Evolutionary conservation across 2,329 filamentous ascomycete genomes (phyloP).

Genomic region (Chaetomiaceae sp.): DNA sequence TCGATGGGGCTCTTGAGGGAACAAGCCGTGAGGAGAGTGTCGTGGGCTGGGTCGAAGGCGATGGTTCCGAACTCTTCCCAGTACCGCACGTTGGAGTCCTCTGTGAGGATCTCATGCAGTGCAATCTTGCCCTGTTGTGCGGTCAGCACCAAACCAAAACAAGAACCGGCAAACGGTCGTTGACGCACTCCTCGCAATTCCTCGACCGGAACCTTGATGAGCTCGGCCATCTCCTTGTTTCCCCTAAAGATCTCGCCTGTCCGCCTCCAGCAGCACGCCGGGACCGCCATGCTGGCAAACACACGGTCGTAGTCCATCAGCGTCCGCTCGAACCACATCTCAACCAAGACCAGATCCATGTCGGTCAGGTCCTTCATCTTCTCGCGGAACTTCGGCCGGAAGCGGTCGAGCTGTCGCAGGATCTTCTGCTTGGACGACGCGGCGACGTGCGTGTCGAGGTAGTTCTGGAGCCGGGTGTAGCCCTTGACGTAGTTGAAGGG

Average conservation of each 20-base stretch:
- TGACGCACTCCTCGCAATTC: constrained; percentile 76
- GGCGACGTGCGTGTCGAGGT: constrained; percentile 85
- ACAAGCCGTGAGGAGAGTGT: constrained; percentile 91
- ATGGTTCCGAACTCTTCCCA: constrained; percentile 99
- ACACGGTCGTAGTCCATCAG: constrained; percentile 98
- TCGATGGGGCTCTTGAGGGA: constrained; percentile 76
- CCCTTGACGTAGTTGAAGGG: constrained; percentile 99
- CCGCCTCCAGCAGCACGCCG: constrained; percentile 92
- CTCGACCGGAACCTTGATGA: constrained; percentile 90
- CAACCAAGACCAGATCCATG: constrained; percentile 87
- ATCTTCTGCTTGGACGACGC: constrained; percentile 83
- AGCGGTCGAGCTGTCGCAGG: constrained; percentile 81
- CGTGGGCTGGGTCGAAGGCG: constrained; percentile 88
- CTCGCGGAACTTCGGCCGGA: constrained; percentile 91
- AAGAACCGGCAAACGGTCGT: not conserved
- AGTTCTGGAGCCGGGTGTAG: constrained; percentile 81
- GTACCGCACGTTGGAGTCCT: constrained; percentile 91
- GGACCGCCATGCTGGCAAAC: constrained; percentile 98
- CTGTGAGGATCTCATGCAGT: constrained; percentile 90
- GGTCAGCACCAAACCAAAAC: constrained; percentile 1
- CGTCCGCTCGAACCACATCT: constrained; percentile 98
- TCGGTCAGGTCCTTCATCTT: constrained; percentile 89
- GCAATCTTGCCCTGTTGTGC: constrained; percentile 74
- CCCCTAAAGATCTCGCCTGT: constrained; percentile 96
- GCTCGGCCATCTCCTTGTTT: constrained; percentile 97